Evolutionary conservation across 148 eudicot species (phyloP).

Genomic region (Talinum fruticosum): DNA sequence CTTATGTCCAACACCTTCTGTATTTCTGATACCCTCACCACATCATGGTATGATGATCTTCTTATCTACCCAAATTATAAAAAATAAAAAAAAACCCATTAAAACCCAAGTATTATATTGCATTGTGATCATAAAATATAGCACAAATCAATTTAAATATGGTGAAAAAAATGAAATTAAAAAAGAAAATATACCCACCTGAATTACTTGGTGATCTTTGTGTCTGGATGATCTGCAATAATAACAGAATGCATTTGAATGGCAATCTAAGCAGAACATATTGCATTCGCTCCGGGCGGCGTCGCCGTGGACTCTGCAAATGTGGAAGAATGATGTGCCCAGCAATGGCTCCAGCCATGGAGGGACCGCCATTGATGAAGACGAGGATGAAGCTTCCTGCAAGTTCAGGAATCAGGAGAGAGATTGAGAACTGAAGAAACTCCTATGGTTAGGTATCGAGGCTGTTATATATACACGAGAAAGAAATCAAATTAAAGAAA

Average conservation of each 20-base stretch:
- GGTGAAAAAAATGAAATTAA: background rate
- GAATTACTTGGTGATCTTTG: constrained; percentile 85
- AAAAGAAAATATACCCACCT: constrained; percentile 29
- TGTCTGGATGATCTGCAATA: constrained; percentile 78
- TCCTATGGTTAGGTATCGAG: background rate
- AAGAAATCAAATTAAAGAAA: background rate
- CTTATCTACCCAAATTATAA: constrained; percentile 48
- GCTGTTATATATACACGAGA: background rate
- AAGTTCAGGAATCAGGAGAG: background rate
- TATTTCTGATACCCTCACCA: constrained; percentile 83
- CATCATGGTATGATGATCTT: constrained; percentile 92
- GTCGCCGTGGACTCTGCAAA: constrained; percentile 66
- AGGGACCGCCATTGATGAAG: constrained; percentile 35
- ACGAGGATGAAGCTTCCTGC: background rate
- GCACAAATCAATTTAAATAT: background rate
- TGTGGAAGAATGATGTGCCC: constrained; percentile 59
- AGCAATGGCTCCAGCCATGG: constrained; percentile 78
- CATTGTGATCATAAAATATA: background rate
- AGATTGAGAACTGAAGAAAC: background rate
- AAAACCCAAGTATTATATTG: background rate
- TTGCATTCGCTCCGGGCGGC: constrained; percentile 86
- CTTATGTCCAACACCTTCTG: constrained; percentile 61
- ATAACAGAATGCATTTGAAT: constrained; percentile 65
- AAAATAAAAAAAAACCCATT: background rate
- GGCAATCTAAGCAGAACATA: constrained; percentile 86